Conservation (phyloP, 805 yeast species). For the Zygosaccharomyces lentus region DNA sequence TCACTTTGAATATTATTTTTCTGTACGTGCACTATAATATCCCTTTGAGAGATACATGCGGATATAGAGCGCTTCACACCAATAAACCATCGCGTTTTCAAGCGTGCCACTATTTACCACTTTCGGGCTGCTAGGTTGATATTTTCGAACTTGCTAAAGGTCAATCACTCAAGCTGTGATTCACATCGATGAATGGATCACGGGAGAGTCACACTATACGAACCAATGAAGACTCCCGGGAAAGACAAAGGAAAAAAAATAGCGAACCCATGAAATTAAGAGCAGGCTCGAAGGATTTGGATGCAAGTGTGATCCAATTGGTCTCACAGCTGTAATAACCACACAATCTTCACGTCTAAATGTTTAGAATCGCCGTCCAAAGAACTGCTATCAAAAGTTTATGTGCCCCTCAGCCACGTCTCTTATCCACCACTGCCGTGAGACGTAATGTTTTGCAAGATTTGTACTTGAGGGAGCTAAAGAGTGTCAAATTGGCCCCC, state of each 20-base stretch:
- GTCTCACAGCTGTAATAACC: neutral
- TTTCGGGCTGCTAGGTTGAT: no score
- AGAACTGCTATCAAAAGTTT: conserved; percentile 3
- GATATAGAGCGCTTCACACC: no score
- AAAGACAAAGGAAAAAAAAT: neutral
- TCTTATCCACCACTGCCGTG: conserved; percentile 23
- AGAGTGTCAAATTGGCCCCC: conserved; percentile 82
- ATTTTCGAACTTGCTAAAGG: no score
- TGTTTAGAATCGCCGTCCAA: conserved; percentile 4
- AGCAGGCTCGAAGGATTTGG: neutral
- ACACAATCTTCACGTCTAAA: neutral
- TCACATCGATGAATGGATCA: neutral
- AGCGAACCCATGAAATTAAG: neutral
- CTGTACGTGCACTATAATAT: no score
- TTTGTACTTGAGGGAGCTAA: conserved; percentile 80
- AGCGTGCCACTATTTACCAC: no score
- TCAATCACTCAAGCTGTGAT: no score
- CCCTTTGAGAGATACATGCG: no score
- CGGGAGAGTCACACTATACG: neutral
- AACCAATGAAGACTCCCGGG: conserved; percentile 3
- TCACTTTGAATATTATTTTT: no score
- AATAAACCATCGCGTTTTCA: no score
- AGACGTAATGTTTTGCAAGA: conserved; percentile 65
- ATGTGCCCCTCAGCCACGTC: conserved; percentile 10
- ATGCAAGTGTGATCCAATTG: neutral